Evolutionary conservation across 1,139 yeast species (phyloP).

Genomic region (Candida tropicalis): DNA sequence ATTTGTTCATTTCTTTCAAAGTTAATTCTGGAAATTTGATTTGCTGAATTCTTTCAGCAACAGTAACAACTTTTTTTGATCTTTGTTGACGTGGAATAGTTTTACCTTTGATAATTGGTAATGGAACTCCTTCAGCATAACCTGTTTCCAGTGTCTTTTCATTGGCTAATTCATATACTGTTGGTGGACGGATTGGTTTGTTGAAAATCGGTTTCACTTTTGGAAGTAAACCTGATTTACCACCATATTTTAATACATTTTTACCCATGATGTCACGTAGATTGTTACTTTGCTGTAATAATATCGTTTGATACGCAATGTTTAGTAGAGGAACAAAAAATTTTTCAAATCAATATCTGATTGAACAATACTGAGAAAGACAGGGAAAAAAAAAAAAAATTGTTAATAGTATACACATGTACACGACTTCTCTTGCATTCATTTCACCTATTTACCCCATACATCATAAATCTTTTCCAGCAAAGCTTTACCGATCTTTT

Average conservation of each 20-base stretch:
- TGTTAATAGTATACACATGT: conserved; percentile 1
- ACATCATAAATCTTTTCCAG: conserved; percentile 63
- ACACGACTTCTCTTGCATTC: conserved; percentile 4
- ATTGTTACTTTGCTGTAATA: too few relatives aligned
- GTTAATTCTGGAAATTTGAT: conserved; percentile 50
- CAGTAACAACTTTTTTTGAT: conserved; percentile 57
- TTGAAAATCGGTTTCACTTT: conserved; percentile 71
- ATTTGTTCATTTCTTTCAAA: conserved; percentile 29
- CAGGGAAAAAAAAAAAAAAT: conserved; percentile 6
- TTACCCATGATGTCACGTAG: conserved; percentile 42
- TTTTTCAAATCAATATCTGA: neutral
- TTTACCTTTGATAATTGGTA: conserved; percentile 64
- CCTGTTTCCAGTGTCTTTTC: conserved; percentile 60
- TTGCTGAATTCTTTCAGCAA: conserved; percentile 55
- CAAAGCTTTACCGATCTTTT: conserved; percentile 58
- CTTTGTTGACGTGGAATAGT: conserved; percentile 40
- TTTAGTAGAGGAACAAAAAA: neutral
- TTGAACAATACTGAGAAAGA: neutral
- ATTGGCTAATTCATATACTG: conserved; percentile 32
- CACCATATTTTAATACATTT: conserved; percentile 53
- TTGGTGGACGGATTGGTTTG: conserved; percentile 58
- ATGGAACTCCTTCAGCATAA: conserved; percentile 72
- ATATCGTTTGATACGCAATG: too few relatives aligned
- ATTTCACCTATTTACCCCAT: conserved; percentile 48
- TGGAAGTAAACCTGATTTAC: conserved; percentile 86